Evolutionary conservation across 202 grass and related monocot genomes (phyloP).

Genomic region (Musa balbisiana): DNA sequence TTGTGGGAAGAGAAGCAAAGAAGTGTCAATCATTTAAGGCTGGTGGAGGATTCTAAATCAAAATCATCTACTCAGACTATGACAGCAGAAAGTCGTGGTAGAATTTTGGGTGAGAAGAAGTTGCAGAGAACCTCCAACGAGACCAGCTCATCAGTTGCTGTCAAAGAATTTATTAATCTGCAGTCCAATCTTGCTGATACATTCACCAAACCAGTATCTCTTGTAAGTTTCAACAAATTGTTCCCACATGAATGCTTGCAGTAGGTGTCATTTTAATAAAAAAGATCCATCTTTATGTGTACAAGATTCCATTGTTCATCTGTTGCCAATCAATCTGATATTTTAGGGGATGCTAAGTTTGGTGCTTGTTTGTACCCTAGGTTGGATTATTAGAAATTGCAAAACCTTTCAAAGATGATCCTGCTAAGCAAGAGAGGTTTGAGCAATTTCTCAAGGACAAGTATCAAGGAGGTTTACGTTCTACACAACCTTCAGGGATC

Average conservation of each 20-base stretch:
- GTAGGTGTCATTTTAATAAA: not conserved
- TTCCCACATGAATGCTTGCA: not conserved
- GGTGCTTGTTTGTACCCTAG: conserved; percentile 39
- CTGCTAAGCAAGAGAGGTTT: conserved; percentile 81
- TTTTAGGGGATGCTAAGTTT: not conserved
- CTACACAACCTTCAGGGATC: conserved; percentile 36
- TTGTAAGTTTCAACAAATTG: conserved; percentile 41
- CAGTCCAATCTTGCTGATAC: conserved; percentile 69
- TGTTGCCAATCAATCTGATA: not conserved
- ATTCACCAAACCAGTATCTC: conserved; percentile 66
- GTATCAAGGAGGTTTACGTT: conserved; percentile 68
- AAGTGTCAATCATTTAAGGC: conserved; percentile 38
- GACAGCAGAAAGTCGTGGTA: conserved; percentile 78
- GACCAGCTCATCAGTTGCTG: conserved; percentile 30
- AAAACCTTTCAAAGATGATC: conserved; percentile 77
- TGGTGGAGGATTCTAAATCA: conserved; percentile 31
- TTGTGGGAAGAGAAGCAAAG: conserved; percentile 84
- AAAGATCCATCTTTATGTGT: not conserved
- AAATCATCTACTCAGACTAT: conserved; percentile 50
- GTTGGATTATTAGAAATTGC: conserved; percentile 46
- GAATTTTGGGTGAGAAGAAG: conserved; percentile 86
- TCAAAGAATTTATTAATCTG: conserved; percentile 58
- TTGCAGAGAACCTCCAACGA: conserved; percentile 56
- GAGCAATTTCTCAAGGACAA: conserved; percentile 86
- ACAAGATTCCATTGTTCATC: not conserved